A percentile compares a stretch with the other conserved stretches of the same genome.
phyloP scores from a whole-genome alignment of 1,139 yeast species.

The Tardiomyces blankii region DNA sequence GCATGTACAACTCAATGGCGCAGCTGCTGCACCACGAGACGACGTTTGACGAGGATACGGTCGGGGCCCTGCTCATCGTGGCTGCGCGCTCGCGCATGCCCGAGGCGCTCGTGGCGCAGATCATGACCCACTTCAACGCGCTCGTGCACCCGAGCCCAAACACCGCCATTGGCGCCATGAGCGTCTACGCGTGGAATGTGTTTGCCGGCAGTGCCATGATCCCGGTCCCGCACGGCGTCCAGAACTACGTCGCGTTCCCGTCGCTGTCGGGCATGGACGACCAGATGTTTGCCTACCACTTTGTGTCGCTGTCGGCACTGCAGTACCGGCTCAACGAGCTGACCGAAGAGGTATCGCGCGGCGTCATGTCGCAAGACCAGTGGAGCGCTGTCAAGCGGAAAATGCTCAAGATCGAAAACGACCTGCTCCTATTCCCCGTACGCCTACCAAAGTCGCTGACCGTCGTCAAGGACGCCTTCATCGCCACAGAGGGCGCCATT shows the following conservation, averaged over 20 bases:
- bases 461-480: constrained; percentile 14
- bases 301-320: constrained; percentile 7
- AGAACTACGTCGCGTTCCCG: constrained; percentile 3
- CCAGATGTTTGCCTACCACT: constrained; percentile 11
- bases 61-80: background rate
- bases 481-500: constrained; percentile 14
- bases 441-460: constrained; percentile 12
- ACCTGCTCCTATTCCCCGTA: constrained; percentile 15
- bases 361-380: background rate
- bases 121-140: background rate
- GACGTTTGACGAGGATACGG: constrained; percentile 1
- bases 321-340: constrained; percentile 4
- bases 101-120: background rate
- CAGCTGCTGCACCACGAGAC: constrained; percentile 8
- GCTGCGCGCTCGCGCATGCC: background rate
- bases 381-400: constrained; percentile 2
- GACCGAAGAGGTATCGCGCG: background rate
- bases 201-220: constrained; percentile 3
- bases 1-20: constrained; percentile 8
- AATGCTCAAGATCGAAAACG: constrained; percentile 11
- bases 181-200: constrained; percentile 10
- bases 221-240: constrained; percentile 1
- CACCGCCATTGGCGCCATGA: constrained; percentile 6
- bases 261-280: constrained; percentile 6
- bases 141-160: background rate